phyloP scores from a whole-genome alignment of 2,329 filamentous ascomycete genomes.

The Cytospora chrysosperma region DNA sequence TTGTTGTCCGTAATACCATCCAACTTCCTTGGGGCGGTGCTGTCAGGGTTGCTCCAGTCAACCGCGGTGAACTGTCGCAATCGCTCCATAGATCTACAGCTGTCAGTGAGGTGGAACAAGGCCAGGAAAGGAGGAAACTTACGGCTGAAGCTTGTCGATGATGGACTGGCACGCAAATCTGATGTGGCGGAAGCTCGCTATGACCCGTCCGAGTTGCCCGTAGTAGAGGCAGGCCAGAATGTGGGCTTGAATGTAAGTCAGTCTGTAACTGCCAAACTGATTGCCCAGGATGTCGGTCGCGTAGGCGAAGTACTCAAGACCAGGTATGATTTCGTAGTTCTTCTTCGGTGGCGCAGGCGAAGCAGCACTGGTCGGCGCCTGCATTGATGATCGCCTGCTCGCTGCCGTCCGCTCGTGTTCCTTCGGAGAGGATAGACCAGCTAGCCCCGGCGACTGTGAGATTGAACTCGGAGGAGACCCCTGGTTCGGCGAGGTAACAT shows the following conservation, averaged over 20 bases:
- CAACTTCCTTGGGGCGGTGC: conserved; percentile 26
- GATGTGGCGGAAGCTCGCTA: conserved; percentile 75
- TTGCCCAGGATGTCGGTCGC: conserved; percentile 85
- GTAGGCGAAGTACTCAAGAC: conserved; percentile 83
- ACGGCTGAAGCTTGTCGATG: conserved; percentile 75
- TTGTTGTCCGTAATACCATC: conserved; percentile 56
- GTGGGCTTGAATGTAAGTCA: conserved; percentile 81
- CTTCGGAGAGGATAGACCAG: conserved; percentile 52
- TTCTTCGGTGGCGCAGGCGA: conserved; percentile 34
- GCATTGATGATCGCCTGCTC: conserved; percentile 53
- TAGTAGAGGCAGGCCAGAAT: conserved; percentile 86
- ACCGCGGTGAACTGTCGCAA: conserved; percentile 29
- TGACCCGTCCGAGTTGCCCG: conserved; percentile 79
- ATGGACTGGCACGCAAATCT: conserved; percentile 55
- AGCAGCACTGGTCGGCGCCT: conserved; percentile 36
- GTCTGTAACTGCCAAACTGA: conserved; percentile 72
- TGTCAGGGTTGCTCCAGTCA: neutral
- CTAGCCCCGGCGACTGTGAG: conserved; percentile 42
- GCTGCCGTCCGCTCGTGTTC: conserved; percentile 46
- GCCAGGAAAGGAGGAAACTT: conserved; percentile 37
- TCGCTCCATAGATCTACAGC: conserved; percentile 48
- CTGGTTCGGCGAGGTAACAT: conserved; percentile 52
- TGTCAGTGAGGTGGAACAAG: conserved; percentile 1
- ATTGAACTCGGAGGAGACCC: conserved; percentile 52
- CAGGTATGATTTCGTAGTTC: conserved; percentile 85